Evolutionary conservation across 148 eudicot genomes (phyloP).

Genomic region (Agrostemma githago): DNA sequence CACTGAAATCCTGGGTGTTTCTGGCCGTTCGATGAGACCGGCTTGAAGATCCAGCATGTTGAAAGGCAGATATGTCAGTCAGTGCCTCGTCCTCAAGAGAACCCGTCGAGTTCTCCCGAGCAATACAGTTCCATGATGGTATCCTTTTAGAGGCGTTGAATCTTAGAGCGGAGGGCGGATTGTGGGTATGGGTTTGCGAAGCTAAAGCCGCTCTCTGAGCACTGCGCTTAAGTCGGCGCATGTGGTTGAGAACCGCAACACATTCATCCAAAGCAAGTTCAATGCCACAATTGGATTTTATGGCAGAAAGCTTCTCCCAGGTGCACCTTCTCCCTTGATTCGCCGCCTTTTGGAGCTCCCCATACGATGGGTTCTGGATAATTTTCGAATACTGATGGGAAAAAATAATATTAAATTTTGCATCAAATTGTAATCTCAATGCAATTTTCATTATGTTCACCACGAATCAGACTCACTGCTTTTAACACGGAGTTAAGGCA

Average conservation of each 20-base stretch:
- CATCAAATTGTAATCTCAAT: neutral
- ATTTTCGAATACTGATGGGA: constrained; percentile 77
- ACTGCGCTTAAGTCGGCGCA: constrained; percentile 68
- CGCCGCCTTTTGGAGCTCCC: constrained; percentile 88
- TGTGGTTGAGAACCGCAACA: constrained; percentile 84
- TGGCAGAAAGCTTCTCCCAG: constrained; percentile 99
- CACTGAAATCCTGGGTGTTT: constrained; percentile 61
- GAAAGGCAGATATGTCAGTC: constrained; percentile 49
- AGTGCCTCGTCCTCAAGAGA: constrained; percentile 79
- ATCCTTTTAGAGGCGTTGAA: constrained; percentile 77
- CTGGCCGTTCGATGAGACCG: constrained; percentile 38
- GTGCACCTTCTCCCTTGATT: constrained; percentile 95
- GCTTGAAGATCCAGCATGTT: constrained; percentile 36
- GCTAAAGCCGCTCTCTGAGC: constrained; percentile 38
- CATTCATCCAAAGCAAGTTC: constrained; percentile 96
- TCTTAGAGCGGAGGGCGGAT: constrained; percentile 27
- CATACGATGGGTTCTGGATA: constrained; percentile 81
- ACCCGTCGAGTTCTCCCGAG: constrained; percentile 85
- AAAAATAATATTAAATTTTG: neutral
- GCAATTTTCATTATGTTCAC: neutral
- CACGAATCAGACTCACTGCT: neutral
- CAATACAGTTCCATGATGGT: constrained; percentile 94
- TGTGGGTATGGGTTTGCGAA: constrained; percentile 37
- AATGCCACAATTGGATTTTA: constrained; percentile 90
- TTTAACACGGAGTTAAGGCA: neutral